Conservation (phyloP, 2,329 filamentous ascomycete species). For the Fusarium humuli region DNA sequence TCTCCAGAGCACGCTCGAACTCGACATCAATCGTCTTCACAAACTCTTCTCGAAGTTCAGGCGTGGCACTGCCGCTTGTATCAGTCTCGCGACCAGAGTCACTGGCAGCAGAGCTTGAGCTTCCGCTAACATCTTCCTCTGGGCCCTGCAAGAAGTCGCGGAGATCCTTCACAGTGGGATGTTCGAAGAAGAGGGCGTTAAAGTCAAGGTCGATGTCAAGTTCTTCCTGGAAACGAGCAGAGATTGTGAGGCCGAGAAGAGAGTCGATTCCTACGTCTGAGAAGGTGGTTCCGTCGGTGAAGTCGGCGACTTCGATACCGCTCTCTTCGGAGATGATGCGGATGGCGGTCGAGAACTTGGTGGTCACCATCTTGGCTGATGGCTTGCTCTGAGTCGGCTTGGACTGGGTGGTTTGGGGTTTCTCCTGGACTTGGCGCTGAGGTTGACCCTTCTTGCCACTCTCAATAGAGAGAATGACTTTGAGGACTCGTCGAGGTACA, state of each 20-base stretch:
- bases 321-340: slow-evolving; percentile 39
- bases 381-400: background rate
- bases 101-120: slow-evolving; percentile 19
- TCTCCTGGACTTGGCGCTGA: slow-evolving; percentile 16
- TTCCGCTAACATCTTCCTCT: slow-evolving; percentile 16
- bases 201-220: slow-evolving; percentile 66
- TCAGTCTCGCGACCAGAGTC: slow-evolving; percentile 15
- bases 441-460: slow-evolving; percentile 30
- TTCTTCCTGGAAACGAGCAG: slow-evolving; percentile 67
- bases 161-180: slow-evolving; percentile 65
- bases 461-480: slow-evolving; percentile 35
- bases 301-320: slow-evolving; percentile 51
- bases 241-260: slow-evolving; percentile 69
- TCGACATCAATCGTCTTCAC: slow-evolving; percentile 7
- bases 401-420: background rate
- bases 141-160: slow-evolving; percentile 50
- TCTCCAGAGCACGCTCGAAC: slow-evolving; percentile 33
- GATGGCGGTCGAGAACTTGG: slow-evolving; percentile 17
- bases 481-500: slow-evolving; percentile 36
- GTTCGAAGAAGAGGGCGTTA: slow-evolving; percentile 63
- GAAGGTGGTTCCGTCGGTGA: slow-evolving; percentile 68
- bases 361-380: background rate
- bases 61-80: slow-evolving; percentile 12
- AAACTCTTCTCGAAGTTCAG: slow-evolving; percentile 17
- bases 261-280: slow-evolving; percentile 70